Percentiles rank a stretch among this genome's conserved stretches.
phyloP scores from a whole-genome alignment of 768 basidiomycete genomes.

The Termitomyces sp. region DNA sequence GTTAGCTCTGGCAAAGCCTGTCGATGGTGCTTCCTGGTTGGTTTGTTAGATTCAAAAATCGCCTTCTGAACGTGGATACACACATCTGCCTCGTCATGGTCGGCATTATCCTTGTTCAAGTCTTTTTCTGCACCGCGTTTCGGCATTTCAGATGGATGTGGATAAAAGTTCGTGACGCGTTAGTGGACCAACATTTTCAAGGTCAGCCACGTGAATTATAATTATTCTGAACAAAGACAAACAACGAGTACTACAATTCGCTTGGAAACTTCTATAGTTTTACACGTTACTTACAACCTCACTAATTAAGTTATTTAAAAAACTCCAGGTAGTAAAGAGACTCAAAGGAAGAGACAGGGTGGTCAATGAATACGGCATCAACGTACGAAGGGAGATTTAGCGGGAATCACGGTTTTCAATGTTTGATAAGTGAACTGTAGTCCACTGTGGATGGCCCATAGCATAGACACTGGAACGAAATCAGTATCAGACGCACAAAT shows the following conservation, averaged over 20 bases:
- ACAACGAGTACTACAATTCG: neutral
- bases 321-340: conserved; percentile 2
- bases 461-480: conserved; percentile 46
- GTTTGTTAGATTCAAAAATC: neutral
- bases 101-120: conserved; percentile 52
- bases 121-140: conserved; percentile 77
- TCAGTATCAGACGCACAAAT: neutral
- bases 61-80: neutral
- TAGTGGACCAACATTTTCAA: conserved; percentile 6
- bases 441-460: conserved; percentile 59
- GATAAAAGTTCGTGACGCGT: conserved; percentile 7
- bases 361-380: conserved; percentile 23
- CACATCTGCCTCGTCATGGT: conserved; percentile 39
- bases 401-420: conserved; percentile 44
- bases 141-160: conserved; percentile 19
- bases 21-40: conserved; percentile 37
- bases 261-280: neutral
- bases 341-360: neutral
- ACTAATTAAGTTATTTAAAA: conserved; percentile 2
- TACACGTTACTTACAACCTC: conserved; percentile 16
- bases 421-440: conserved; percentile 49
- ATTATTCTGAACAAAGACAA: neutral
- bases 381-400: conserved; percentile 38
- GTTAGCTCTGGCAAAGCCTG: conserved; percentile 33
- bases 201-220: conserved; percentile 13